Base-by-base conservation (phyloP, 148 eudicot genomes). In the Pouteria glomerata region DNA sequence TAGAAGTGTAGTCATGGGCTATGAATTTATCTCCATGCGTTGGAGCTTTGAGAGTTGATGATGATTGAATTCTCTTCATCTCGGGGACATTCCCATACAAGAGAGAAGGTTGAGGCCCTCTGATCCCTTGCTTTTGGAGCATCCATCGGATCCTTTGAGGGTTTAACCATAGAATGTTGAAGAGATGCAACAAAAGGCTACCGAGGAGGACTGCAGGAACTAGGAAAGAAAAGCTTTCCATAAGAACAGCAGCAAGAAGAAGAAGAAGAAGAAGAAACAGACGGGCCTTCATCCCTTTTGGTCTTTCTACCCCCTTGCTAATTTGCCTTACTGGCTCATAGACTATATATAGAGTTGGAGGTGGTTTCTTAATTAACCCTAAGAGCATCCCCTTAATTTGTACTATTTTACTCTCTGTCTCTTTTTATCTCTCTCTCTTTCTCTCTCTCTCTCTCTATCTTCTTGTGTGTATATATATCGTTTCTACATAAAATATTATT, bases 1-100 rank as follows among this genome's bases (percentile, higher is more conserved):
- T 71, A 62, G 88, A 79, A 52, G 90, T 82, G 23, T 83, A 92
- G 64, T 92, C 95, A 75, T 92, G 92, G 39, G 87, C 90, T 4
- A 87, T 74, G 61, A 81, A 79, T 42, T 84, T 85, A 48, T 51
- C 79, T 41, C 70, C 51, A 60, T 23, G 62, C 0, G 63, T 44
- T 1, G 66, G 26, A 4, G 77, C 61, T 47, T 73, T 77, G 53
- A n/a, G n/a, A n/a, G 37, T 34, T 2, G 75, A 74, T 19, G 83
- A 47, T 13, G 82, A 73, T 65, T 80, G 85, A 56, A 90, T 88
- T 62, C 59, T 85, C 77, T 87, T 86, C 90, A 91, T 84, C 75
- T 89, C 83, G 35, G 81, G 61, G 19, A 78, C 85, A 81, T 91
- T 91, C 26, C 97, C 97, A 72, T 87, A 77, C 0, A 83, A 24